Base-by-base conservation (phyloP, 192 early-diverging fungal genomes). In the Rhizoclosmatium sp. region DNA sequence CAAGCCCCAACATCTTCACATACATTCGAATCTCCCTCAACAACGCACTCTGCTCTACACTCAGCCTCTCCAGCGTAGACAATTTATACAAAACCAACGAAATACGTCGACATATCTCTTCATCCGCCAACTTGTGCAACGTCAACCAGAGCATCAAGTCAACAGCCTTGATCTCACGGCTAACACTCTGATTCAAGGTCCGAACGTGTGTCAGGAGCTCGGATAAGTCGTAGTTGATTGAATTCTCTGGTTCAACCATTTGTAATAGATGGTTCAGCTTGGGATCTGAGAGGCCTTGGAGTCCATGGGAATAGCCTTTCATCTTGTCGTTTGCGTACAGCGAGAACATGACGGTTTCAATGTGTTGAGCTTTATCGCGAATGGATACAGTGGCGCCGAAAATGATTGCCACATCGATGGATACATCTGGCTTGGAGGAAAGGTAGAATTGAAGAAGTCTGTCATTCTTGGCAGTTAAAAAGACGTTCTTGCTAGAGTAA, bases 41-140 rank as follows among this genome's bases (percentile, higher is more conserved):
- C 9, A 69, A 46, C 12, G 7, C 40, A 10, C 16, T 41, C 7
- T 69, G n/a, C 12, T 47, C 67, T 7, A 47, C 42, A 64, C 0
- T 31, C 46, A 40, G n/a, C 2, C 31, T 46, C 16, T 19, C 10
- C 39, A 23, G 2, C 19, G 4, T 56, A 5, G 19, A 40, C 10
- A 72, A 9, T 40, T 75, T 75, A 5, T n/a, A 75, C 5, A 75
- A 46, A 10, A 51, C 41, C 9, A 75, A 45, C 10, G 51, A 59
- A 12, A 75, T 21, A 19, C 73, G 16, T 3, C 42, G 73, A 41
- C 73, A 75, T 10, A 64, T 75, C 64, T 75, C 73, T 44, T 75
- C 73, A 21, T 75, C 73, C 31, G 16, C 7, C 21, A 45, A 45
- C 3, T 21, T 16, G 14, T 16, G 19, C 45, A 75, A 21, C 16